Evolutionary conservation across 139 green algal species (phyloP), one percentile per base, ranked within the genome.

Genomic region (Chlorella sp.): DNA sequence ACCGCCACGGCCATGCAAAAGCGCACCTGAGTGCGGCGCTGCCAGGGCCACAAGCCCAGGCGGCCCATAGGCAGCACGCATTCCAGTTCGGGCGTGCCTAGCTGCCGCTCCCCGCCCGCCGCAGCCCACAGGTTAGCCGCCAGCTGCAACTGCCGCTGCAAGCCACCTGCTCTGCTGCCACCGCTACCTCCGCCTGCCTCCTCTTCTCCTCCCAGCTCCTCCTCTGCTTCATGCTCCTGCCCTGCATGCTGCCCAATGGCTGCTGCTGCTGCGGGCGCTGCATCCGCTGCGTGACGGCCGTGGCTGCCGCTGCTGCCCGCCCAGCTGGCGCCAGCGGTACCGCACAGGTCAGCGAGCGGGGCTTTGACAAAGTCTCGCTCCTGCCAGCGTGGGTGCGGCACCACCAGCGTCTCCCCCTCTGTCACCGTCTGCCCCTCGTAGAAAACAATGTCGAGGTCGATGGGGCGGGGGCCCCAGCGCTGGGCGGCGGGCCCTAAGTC

Each of bases 371-470:
- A 99, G 5, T 89, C 66, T 3, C 98, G 93, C 92, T 99, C 96
- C 28, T 92, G 87, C 96, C 96, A 98, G 68, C 97, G 93, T 5
- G 94, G 90, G 85, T 99, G 97, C 1, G 97, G 97, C 16, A 99
- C 86, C 16, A 89, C 81, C 64, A 99, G 91, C 22, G 60, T 40
- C 36, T 95, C 91, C 64, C 93, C 83, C n/a, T 89, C 85, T 7
- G 71, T 79, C 80, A 77, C 69, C 39, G 42, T 24, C 61, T 91
- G 75, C 14, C 69, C 68, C 18, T 96, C 97, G 89, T 97, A 98
- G 80, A 99, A 98, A 16, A 99, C 95, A 36, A 99, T 97, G 91
- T 99, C 98, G 19, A 99, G 88, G 90, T 99, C 98, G n/a, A 99
- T 93, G 1, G 96, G 95, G 3, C 98, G 92, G 0, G 98, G 98